phyloP scores from a whole-genome alignment of 2,329 filamentous ascomycete genomes.

The Rutstroemia sydowiana region DNA sequence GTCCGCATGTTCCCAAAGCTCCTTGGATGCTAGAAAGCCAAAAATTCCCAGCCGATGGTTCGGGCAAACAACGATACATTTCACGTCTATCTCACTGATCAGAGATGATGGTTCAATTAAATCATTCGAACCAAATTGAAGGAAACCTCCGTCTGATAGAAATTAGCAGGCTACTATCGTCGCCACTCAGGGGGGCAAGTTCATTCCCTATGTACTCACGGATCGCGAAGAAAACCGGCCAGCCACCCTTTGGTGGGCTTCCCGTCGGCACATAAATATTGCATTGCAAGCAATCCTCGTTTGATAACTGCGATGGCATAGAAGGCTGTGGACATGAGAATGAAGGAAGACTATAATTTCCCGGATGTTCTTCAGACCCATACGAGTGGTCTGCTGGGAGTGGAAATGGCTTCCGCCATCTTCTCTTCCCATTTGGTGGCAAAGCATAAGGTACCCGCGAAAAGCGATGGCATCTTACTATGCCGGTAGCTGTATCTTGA shows the following conservation, averaged over 20 bases:
- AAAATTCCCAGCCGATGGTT: slow-evolving; percentile 43
- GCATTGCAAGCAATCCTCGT: slow-evolving; percentile 7
- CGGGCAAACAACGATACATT: slow-evolving; percentile 51
- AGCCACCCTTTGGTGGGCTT: background rate
- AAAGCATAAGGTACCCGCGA: slow-evolving; percentile 4
- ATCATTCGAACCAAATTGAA: slow-evolving; percentile 28
- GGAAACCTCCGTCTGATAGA: slow-evolving; percentile 37
- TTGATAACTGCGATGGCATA: background rate
- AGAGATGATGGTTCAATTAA: slow-evolving; percentile 47
- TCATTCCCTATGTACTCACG: background rate
- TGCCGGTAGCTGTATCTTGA: background rate
- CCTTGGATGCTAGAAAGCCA: slow-evolving; percentile 28
- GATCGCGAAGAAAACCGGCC: slow-evolving; percentile 8
- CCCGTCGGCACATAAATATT: slow-evolving; percentile 5
- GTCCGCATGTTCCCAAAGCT: background rate
- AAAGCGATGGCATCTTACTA: slow-evolving; percentile 36
- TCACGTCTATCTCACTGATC: slow-evolving; percentile 52
- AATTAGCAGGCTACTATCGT: background rate
- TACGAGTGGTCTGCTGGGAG: slow-evolving; percentile 1
- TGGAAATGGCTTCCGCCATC: slow-evolving; percentile 1
- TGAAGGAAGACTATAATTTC: background rate
- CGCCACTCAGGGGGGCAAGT: too few relatives aligned
- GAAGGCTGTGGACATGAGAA: background rate
- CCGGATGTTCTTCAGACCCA: background rate
- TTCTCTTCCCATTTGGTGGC: slow-evolving; percentile 2